Evolutionary conservation across 306 rosid species (phyloP).

Genomic region (Astragalus glycyphyllos): DNA sequence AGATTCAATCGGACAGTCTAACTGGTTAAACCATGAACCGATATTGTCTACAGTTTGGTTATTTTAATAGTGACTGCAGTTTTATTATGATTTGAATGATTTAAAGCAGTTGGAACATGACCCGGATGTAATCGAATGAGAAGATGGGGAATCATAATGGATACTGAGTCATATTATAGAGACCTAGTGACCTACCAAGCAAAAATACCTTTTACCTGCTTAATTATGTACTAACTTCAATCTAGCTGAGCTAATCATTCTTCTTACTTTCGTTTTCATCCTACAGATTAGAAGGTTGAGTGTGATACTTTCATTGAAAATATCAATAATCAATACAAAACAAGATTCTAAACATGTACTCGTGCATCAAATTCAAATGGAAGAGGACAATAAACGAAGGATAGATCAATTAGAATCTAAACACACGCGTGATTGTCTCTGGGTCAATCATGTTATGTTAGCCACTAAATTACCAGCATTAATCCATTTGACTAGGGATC

Average conservation of each 20-base stretch:
- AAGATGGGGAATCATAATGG: slow-evolving; percentile 6
- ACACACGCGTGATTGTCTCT: slow-evolving; percentile 16
- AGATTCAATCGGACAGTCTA: too few species aligned
- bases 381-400: slow-evolving; percentile 39
- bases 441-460: not conserved
- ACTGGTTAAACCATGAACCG: too few species aligned
- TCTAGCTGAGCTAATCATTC: slow-evolving; percentile 2
- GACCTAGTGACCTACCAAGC: not conserved
- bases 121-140: too few species aligned
- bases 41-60: too few species aligned
- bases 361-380: slow-evolving; percentile 49
- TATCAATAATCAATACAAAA: slow-evolving; percentile 24
- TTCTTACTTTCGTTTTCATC: slow-evolving; percentile 44
- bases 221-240: not conserved
- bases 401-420: slow-evolving; percentile 19
- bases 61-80: too few species aligned
- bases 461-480: too few species aligned
- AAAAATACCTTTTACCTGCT: slow-evolving; percentile 12
- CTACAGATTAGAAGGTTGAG: slow-evolving; percentile 27
- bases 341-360: slow-evolving; percentile 37
- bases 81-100: too few species aligned
- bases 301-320: slow-evolving; percentile 49
- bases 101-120: too few species aligned
- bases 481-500: too few species aligned
- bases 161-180: slow-evolving; percentile 24